Evolutionary conservation across 1,284 basidiomycete genomes (phyloP).

Genomic region (Ustilago loliicola): DNA sequence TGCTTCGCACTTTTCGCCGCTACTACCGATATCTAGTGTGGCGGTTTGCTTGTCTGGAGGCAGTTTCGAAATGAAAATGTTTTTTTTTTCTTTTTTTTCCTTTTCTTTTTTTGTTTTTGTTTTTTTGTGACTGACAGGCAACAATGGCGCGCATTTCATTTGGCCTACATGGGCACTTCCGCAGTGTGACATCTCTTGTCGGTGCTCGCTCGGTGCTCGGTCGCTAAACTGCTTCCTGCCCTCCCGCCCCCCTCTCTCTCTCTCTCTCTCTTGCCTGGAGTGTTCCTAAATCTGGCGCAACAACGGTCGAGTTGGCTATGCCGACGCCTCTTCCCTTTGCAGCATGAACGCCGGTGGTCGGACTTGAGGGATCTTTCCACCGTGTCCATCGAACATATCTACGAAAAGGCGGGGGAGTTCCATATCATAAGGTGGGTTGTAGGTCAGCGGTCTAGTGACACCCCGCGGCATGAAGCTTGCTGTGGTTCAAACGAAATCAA

Average conservation of each 20-base stretch:
- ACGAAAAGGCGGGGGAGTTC: background rate
- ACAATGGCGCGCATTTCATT: background rate
- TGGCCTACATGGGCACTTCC: background rate
- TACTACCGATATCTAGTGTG: background rate
- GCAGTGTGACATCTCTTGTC: background rate
- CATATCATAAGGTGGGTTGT: no score
- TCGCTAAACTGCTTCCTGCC: background rate
- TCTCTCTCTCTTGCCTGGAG: background rate
- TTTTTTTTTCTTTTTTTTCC: no score
- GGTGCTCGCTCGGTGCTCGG: constrained; percentile 34
- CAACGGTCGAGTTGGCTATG: background rate
- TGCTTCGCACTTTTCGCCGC: background rate
- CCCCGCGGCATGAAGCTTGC: no score
- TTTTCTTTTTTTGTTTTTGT: background rate
- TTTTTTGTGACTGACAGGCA: background rate
- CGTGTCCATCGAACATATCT: background rate
- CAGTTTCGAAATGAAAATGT: background rate
- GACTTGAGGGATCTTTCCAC: background rate
- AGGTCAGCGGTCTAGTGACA: no score
- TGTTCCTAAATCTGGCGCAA: background rate
- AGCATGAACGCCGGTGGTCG: constrained; percentile 15
- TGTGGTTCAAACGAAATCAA: background rate
- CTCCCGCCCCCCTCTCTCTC: no score
- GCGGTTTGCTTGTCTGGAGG: no score
- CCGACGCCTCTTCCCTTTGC: background rate